phyloP scores from a whole-genome alignment of 257 asterid genomes.

The Avicennia marina region DNA sequence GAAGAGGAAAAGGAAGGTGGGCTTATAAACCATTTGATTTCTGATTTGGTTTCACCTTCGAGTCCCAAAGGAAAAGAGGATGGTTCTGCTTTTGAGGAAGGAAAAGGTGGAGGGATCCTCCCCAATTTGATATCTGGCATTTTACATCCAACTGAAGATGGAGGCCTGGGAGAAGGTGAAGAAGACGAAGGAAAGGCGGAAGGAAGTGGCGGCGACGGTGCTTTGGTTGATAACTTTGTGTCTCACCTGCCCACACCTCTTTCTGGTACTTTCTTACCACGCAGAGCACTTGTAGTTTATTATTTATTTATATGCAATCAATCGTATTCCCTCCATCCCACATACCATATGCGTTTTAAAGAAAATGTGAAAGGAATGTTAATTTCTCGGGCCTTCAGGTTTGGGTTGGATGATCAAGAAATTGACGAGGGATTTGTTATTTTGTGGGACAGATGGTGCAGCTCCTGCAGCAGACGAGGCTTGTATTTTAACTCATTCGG shows the following conservation, averaged over 20 bases:
- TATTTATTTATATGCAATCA: background rate
- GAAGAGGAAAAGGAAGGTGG: constrained; percentile 18
- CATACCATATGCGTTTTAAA: too few species aligned
- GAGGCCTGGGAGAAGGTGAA: background rate
- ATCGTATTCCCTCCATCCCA: too few species aligned
- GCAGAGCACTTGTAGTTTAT: too few species aligned
- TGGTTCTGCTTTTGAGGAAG: background rate
- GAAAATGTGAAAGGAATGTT: too few species aligned
- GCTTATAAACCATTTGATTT: constrained; percentile 16
- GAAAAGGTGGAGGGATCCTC: constrained; percentile 30
- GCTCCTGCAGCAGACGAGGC: constrained; percentile 65
- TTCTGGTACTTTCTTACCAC: constrained; percentile 24
- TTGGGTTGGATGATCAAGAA: background rate
- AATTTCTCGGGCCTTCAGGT: too few species aligned
- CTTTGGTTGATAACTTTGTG: constrained; percentile 30
- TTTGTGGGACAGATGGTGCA: constrained; percentile 37
- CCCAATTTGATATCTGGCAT: constrained; percentile 36
- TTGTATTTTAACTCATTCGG: constrained; percentile 59
- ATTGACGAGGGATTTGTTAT: background rate
- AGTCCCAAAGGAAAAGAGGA: constrained; percentile 6
- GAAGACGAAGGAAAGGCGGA: background rate
- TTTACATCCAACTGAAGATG: constrained; percentile 26
- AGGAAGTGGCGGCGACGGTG: constrained; percentile 13
- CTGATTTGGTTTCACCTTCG: constrained; percentile 22
- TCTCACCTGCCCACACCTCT: constrained; percentile 49